Evolutionary conservation across 768 basidiomycete species (phyloP).

Genomic region (Termitomyces sp.): DNA sequence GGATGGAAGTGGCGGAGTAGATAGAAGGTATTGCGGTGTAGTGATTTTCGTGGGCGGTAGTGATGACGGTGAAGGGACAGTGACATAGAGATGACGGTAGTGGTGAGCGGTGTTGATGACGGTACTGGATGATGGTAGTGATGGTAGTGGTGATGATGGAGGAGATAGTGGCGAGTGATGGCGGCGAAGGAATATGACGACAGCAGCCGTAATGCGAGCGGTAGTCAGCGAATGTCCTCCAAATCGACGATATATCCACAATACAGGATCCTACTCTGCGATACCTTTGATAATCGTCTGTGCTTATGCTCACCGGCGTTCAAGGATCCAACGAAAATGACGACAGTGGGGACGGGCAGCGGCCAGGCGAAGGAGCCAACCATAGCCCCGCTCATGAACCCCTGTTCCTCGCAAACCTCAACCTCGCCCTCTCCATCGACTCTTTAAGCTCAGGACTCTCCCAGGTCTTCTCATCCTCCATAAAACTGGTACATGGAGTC

Average conservation of each 20-base stretch:
- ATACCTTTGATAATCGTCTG: background rate
- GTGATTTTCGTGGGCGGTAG: background rate
- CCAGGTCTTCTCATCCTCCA: slow-evolving; percentile 48
- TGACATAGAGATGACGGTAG: background rate
- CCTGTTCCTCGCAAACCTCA: background rate
- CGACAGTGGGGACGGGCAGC: background rate
- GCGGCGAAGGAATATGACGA: too few relatives aligned
- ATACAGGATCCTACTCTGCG: background rate
- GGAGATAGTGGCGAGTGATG: background rate
- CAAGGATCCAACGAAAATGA: background rate
- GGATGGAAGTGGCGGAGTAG: background rate
- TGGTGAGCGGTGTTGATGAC: background rate
- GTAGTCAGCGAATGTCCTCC: background rate
- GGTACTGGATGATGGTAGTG: background rate
- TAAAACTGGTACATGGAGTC: slow-evolving; percentile 19
- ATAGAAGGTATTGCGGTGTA: background rate
- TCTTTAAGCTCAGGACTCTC: slow-evolving; percentile 64
- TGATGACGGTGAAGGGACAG: background rate
- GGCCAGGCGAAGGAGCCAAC: background rate
- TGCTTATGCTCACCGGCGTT: background rate
- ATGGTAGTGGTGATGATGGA: too few relatives aligned
- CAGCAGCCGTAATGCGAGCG: background rate
- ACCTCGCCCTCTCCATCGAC: slow-evolving; percentile 61
- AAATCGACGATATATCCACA: too few relatives aligned
- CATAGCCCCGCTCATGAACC: background rate